Percentiles rank a stretch among this genome's conserved stretches.
Evolutionary conservation across 257 asterid species (phyloP).

Genomic region (Anisodus acutangulus): DNA sequence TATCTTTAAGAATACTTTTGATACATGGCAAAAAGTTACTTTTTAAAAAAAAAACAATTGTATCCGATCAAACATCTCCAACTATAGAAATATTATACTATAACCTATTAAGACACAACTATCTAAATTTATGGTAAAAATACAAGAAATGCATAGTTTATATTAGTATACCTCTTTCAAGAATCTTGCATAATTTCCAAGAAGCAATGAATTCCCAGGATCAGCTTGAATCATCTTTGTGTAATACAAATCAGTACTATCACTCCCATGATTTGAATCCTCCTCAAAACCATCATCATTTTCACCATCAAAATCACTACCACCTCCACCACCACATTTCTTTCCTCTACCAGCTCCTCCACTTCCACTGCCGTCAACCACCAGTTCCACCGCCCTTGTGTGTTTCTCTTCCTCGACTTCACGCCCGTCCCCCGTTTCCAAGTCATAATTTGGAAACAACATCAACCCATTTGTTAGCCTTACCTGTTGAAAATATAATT

Average conservation of each 20-base stretch:
- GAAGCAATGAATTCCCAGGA: conserved; percentile 52
- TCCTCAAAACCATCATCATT: neutral
- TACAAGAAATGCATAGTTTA: too few relatives aligned
- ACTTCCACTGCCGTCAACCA: conserved; percentile 35
- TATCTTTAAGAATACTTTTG: too few relatives aligned
- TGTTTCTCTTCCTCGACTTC: neutral
- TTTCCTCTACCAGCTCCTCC: conserved; percentile 37
- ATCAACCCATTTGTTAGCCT: neutral
- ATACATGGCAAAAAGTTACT: too few relatives aligned
- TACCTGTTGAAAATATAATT: neutral
- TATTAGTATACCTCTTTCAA: conserved; percentile 35
- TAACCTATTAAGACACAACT: too few relatives aligned
- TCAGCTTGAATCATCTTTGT: conserved; percentile 49
- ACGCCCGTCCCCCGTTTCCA: conserved; percentile 19
- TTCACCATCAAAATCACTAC: neutral
- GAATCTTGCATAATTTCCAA: conserved; percentile 62
- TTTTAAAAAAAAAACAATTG: too few relatives aligned
- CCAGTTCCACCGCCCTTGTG: conserved; percentile 7
- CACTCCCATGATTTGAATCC: conserved; percentile 36
- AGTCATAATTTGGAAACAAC: conserved; percentile 17
- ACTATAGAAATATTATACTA: too few relatives aligned
- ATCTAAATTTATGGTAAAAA: too few relatives aligned
- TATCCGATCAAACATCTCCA: too few relatives aligned
- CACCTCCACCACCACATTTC: conserved; percentile 31
- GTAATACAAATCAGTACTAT: conserved; percentile 47